These are phyloP conservation scores for Calonectria pseudoreteaudii DNA, from an alignment of 2,329 filamentous ascomycete genomes.

Conservation along the genomic window DNA sequence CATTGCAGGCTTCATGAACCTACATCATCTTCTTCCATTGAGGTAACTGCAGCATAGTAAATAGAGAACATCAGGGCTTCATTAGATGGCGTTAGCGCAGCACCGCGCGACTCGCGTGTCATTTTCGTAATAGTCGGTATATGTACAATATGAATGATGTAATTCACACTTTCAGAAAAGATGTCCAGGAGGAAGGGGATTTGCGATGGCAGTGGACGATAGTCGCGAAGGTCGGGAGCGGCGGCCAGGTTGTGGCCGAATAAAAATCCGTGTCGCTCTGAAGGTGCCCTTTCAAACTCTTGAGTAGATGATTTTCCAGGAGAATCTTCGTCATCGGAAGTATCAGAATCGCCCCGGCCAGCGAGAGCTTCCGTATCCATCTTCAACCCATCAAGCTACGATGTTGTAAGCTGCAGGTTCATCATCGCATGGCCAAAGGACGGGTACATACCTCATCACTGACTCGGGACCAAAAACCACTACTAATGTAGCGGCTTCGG, in stretches of 20 bases:
- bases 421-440: background rate
- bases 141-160: constrained; percentile 56
- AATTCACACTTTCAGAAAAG: constrained; percentile 65
- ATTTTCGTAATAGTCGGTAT: constrained; percentile 54
- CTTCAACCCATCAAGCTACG: constrained; percentile 58
- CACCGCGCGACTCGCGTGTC: constrained; percentile 50
- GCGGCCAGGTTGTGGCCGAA: constrained; percentile 58
- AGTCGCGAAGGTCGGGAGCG: constrained; percentile 49
- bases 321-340: constrained; percentile 53
- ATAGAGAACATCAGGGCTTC: constrained; percentile 68
- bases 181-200: constrained; percentile 64
- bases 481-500: constrained; percentile 61
- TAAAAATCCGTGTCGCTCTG: constrained; percentile 63
- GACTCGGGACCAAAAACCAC: constrained; percentile 67
- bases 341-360: constrained; percentile 47
- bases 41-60: constrained; percentile 66
- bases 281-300: constrained; percentile 56
- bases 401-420: background rate
- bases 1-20: constrained; percentile 29
- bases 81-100: constrained; percentile 54
- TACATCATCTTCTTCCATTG: constrained; percentile 69
- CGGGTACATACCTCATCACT: constrained; percentile 61
- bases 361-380: constrained; percentile 51
- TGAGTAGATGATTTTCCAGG: constrained; percentile 47
- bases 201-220: constrained; percentile 66